These are phyloP conservation scores for Rhizophagus prolifer DNA, from an alignment of 192 early-diverging fungal genomes.

Conservation along the genomic window DNA sequence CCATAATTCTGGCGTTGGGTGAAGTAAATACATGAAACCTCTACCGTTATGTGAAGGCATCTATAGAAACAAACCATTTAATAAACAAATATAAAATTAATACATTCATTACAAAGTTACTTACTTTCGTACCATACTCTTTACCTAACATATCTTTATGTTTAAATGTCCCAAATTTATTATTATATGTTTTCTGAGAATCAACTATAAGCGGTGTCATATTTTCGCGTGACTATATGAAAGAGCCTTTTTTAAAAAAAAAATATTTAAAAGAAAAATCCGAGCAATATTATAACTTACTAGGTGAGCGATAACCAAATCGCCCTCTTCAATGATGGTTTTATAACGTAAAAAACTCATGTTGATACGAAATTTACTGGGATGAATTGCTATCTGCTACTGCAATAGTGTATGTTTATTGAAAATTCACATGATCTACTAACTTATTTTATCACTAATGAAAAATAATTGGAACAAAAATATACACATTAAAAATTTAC, in stretches of 20 bases:
- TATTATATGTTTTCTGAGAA: constrained; percentile 63
- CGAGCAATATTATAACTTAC: constrained; percentile 41
- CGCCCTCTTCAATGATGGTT: constrained; percentile 67
- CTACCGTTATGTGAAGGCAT: constrained; percentile 57
- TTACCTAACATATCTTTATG: constrained; percentile 87
- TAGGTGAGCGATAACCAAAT: constrained; percentile 73
- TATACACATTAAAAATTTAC: no score
- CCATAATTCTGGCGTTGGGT: constrained; percentile 96
- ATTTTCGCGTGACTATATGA: constrained; percentile 62
- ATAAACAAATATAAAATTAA: not conserved
- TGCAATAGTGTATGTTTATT: no score
- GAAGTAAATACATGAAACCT: constrained; percentile 82
- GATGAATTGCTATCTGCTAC: no score
- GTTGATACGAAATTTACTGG: not conserved
- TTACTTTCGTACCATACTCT: constrained; percentile 78
- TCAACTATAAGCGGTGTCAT: constrained; percentile 66
- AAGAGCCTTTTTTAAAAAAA: not conserved
- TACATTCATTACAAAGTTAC: not conserved
- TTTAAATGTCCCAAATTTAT: constrained; percentile 76
- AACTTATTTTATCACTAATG: no score
- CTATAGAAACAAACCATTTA: constrained; percentile 34
- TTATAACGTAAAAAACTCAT: constrained; percentile 18
- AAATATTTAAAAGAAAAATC: not conserved
- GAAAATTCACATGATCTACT: no score
- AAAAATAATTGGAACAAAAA: no score